A percentile compares a stretch with the other conserved stretches of the same genome.
These are phyloP conservation scores for Austroboletus niveus DNA, from an alignment of 1,284 basidiomycete genomes.

Conservation along the genomic window DNA sequence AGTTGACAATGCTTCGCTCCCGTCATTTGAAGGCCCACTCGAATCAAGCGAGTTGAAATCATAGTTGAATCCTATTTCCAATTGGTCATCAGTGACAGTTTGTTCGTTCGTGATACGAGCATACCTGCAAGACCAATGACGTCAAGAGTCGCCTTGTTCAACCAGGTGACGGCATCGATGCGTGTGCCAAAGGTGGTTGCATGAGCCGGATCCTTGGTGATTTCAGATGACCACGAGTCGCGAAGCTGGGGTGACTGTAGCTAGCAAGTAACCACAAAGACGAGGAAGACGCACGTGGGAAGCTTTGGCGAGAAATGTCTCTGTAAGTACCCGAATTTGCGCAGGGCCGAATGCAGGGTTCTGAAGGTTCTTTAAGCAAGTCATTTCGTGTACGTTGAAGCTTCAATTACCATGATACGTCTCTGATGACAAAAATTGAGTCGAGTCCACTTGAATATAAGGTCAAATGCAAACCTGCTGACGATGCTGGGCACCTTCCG, in stretches of 20 bases:
- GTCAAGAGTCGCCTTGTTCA: slow-evolving; percentile 61
- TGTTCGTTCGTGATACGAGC: not conserved
- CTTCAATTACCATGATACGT: slow-evolving; percentile 16
- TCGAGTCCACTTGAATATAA: not conserved
- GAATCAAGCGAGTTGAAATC: not conserved
- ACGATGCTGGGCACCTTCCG: slow-evolving; percentile 21
- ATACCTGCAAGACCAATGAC: slow-evolving; percentile 66
- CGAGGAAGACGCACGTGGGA: slow-evolving; percentile 35
- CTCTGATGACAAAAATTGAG: slow-evolving; percentile 13
- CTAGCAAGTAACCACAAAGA: not conserved
- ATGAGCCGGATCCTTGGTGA: slow-evolving; percentile 18
- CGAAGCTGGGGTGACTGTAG: slow-evolving; percentile 37
- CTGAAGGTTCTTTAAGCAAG: not conserved
- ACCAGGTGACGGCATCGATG: slow-evolving; percentile 53
- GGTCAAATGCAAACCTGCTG: slow-evolving; percentile 19
- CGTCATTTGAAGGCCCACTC: not conserved
- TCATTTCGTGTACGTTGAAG: not conserved
- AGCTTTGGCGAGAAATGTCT: slow-evolving; percentile 55
- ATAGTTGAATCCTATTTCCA: slow-evolving; percentile 49
- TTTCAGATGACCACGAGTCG: slow-evolving; percentile 41
- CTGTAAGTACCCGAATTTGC: not conserved
- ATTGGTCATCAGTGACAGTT: not conserved
- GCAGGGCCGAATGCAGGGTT: not conserved
- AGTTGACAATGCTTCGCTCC: not conserved
- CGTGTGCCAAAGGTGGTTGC: slow-evolving; percentile 15